phyloP scores from a whole-genome alignment of 345 rosid species.

The Cardamine occulta region DNA sequence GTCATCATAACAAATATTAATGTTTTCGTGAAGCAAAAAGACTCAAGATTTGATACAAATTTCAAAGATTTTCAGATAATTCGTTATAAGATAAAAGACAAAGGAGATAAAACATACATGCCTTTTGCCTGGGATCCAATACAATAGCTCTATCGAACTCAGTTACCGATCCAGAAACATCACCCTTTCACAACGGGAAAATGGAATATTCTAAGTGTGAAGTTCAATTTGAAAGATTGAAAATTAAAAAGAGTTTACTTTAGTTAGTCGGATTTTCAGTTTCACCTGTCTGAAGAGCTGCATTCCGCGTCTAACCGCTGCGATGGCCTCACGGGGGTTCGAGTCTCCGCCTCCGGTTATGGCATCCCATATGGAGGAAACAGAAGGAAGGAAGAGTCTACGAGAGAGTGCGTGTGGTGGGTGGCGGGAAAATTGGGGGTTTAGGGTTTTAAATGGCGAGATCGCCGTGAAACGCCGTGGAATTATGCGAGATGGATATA shows the following conservation, averaged over 20 bases:
- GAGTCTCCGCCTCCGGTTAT: slow-evolving; percentile 72
- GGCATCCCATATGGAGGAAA: slow-evolving; percentile 84
- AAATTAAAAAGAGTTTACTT: background rate
- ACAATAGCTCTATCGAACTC: slow-evolving; percentile 84
- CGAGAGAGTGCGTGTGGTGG: slow-evolving; percentile 52
- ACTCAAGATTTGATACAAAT: background rate
- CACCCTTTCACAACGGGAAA: slow-evolving; percentile 59
- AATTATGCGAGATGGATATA: slow-evolving; percentile 24
- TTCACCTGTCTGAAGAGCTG: slow-evolving; percentile 72
- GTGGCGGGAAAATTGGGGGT: slow-evolving; percentile 43
- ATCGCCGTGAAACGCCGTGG: slow-evolving; percentile 27
- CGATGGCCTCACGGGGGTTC: slow-evolving; percentile 63
- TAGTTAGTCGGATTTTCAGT: slow-evolving; percentile 6
- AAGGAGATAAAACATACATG: slow-evolving; percentile 58
- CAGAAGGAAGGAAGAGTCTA: slow-evolving; percentile 73
- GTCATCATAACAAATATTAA: background rate
- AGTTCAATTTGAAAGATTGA: background rate
- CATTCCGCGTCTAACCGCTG: slow-evolving; percentile 77
- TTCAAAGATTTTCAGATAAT: background rate
- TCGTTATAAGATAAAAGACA: too few species aligned
- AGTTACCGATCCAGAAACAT: slow-evolving; percentile 66
- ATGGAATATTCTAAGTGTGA: background rate
- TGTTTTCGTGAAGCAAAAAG: background rate
- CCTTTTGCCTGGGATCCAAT: slow-evolving; percentile 78
- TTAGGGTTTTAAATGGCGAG: slow-evolving; percentile 38